phyloP scores from a whole-genome alignment of 164 flowering plant genomes.

The Tetrastigma voinierianum region DNA sequence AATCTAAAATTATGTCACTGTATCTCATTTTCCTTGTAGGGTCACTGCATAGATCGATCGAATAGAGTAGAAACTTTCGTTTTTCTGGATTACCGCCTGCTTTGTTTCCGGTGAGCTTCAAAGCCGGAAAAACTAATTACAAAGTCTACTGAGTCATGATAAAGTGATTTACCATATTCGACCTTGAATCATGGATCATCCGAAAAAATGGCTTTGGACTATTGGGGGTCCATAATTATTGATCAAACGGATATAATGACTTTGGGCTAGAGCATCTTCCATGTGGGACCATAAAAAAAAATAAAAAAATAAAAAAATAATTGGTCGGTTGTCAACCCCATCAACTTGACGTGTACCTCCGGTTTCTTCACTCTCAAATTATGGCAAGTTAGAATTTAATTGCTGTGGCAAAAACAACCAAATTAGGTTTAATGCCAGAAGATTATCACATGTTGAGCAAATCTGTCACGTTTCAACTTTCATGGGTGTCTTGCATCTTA shows the following conservation, averaged over 20 bases:
- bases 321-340: constrained; percentile 22
- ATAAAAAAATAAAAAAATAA: background rate
- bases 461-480: background rate
- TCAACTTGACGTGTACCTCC: constrained; percentile 20
- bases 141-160: too few relatives aligned
- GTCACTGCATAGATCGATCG: too few relatives aligned
- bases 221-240: too few relatives aligned
- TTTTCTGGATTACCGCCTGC: too few relatives aligned
- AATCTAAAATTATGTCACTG: too few relatives aligned
- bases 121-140: too few relatives aligned
- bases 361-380: constrained; percentile 17
- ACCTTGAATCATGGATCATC: too few relatives aligned
- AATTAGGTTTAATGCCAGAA: constrained; percentile 19
- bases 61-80: too few relatives aligned
- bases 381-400: constrained; percentile 16
- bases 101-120: too few relatives aligned
- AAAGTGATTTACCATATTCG: too few relatives aligned
- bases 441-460: constrained; percentile 7
- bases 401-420: background rate
- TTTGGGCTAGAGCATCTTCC: constrained; percentile 9
- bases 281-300: constrained; percentile 5
- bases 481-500: background rate
- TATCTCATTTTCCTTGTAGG: too few relatives aligned
- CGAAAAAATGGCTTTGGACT: too few relatives aligned
- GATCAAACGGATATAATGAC: background rate